Evolutionary conservation across 768 basidiomycete genomes (phyloP).

Genomic region (Coprinopsis cinerea): DNA sequence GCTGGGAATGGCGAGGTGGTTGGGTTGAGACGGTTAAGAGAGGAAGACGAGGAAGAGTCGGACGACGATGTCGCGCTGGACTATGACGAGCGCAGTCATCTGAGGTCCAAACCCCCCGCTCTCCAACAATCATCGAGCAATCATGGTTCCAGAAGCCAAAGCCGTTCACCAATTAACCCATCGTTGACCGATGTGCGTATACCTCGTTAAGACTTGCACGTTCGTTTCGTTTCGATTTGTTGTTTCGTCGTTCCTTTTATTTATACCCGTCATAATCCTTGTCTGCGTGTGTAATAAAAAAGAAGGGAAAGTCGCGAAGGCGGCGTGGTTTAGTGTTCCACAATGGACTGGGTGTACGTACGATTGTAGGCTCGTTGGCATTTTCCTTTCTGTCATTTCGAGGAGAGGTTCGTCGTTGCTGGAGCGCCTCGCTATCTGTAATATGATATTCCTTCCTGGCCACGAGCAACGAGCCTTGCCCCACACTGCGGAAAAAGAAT

Average conservation of each 20-base stretch:
- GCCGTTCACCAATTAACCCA: conserved; percentile 41
- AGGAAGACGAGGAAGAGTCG: conserved; percentile 51
- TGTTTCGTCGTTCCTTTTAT: too few relatives aligned
- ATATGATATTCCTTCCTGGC: too few relatives aligned
- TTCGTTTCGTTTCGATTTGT: conserved; percentile 4
- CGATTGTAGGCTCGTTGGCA: too few relatives aligned
- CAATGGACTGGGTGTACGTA: too few relatives aligned
- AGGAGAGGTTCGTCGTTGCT: too few relatives aligned
- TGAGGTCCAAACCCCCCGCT: conserved; percentile 20
- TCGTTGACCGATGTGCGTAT: conserved; percentile 36
- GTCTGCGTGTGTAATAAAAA: too few relatives aligned
- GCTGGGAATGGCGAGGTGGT: conserved; percentile 22
- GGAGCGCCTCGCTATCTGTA: too few relatives aligned
- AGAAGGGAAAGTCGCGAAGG: too few relatives aligned
- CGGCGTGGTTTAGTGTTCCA: too few relatives aligned
- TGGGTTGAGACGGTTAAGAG: conserved; percentile 57
- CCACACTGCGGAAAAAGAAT: background rate
- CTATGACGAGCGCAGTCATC: conserved; percentile 40
- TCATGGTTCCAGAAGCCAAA: conserved; percentile 46
- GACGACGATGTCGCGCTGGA: conserved; percentile 35
- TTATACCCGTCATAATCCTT: too few relatives aligned
- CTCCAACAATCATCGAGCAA: conserved; percentile 17
- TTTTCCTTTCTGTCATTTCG: too few relatives aligned
- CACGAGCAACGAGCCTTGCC: too few relatives aligned
- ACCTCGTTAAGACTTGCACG: conserved; percentile 17